phyloP scores from a whole-genome alignment of 257 asterid species.

The Solanum peruvianum region DNA sequence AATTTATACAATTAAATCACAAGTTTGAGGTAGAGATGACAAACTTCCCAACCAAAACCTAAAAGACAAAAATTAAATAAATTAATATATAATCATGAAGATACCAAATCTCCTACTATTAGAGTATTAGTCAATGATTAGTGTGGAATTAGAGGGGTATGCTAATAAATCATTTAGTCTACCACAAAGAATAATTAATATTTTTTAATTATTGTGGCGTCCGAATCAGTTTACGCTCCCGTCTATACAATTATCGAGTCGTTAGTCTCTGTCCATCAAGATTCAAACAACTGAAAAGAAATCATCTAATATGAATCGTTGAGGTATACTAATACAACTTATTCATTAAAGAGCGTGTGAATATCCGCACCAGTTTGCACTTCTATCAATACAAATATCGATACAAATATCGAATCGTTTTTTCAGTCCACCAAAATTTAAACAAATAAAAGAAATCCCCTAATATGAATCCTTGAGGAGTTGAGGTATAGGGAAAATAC shows the following conservation, averaged over 20 bases:
- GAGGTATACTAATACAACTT: neutral
- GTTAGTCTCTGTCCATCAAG: neutral
- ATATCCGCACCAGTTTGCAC: neutral
- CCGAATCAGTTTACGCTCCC: rapidly evolving
- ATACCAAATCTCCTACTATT: neutral
- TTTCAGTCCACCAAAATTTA: neutral
- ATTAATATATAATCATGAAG: neutral
- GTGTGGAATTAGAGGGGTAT: neutral
- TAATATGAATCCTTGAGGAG: neutral
- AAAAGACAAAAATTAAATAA: neutral
- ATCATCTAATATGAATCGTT: neutral
- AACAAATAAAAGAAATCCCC: neutral
- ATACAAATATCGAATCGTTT: neutral
- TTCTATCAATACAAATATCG: neutral
- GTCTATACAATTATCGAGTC: neutral
- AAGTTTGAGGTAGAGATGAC: neutral
- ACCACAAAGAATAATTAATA: neutral
- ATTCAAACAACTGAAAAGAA: neutral
- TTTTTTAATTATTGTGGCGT: neutral
- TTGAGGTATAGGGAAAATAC: neutral
- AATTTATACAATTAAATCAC: neutral
- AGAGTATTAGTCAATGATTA: neutral
- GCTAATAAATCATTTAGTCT: neutral
- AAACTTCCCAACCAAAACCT: neutral
- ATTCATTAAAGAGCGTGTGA: neutral